phyloP scores from a whole-genome alignment of 1,284 basidiomycete genomes.

The Trametes sp. region DNA sequence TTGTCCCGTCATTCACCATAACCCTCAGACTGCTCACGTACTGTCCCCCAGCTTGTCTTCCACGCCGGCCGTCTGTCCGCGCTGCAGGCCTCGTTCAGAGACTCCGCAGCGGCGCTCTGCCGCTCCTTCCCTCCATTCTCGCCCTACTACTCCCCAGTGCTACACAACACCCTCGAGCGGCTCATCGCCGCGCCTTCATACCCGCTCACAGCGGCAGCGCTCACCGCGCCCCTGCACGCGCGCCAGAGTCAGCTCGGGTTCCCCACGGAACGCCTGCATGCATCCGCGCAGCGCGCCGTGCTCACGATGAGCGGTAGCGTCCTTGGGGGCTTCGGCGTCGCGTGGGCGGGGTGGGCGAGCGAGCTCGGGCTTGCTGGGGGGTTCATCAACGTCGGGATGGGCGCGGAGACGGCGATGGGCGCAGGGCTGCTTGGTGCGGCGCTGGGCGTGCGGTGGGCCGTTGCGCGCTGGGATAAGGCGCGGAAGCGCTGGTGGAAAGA shows the following conservation, averaged over 20 bases:
- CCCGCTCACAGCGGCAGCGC: conserved; percentile 54
- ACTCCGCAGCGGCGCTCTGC: conserved; percentile 51
- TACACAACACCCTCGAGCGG: conserved; percentile 74
- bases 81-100: conserved; percentile 57
- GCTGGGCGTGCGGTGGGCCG: conserved; percentile 68
- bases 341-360: conserved; percentile 62
- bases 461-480: conserved; percentile 75
- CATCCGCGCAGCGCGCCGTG: conserved; percentile 69
- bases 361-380: conserved; percentile 53
- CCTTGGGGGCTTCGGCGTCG: conserved; percentile 49
- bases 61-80: conserved; percentile 73
- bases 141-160: conserved; percentile 67
- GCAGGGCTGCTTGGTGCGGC: conserved; percentile 64
- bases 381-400: conserved; percentile 50
- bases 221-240: conserved; percentile 62
- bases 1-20: conserved; percentile 28
- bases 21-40: background rate
- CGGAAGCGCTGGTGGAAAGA: conserved; percentile 79
- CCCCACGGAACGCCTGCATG: conserved; percentile 70
- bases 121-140: conserved; percentile 47
- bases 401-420: conserved; percentile 67
- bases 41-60: conserved; percentile 63
- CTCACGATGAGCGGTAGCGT: conserved; percentile 59
- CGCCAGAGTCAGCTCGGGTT: conserved; percentile 68
- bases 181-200: conserved; percentile 57